A percentile compares a stretch with the other conserved stretches of the same genome.
Conservation (phyloP, 129 eudicot species). For the Flaveria bidentis region DNA sequence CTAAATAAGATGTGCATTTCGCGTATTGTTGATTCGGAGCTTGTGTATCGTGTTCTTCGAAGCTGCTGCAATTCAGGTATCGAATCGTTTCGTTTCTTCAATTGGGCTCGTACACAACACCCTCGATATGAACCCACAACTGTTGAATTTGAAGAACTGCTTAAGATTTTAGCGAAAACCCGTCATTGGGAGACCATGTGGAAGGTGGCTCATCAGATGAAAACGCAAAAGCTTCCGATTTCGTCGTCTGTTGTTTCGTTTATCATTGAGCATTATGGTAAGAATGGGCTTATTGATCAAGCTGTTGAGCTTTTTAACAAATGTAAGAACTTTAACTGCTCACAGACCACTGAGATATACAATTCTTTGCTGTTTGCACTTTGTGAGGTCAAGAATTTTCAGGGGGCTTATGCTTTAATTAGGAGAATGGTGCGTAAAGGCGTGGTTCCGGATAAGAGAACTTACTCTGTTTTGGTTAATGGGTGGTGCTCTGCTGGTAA, state of each 20-base stretch:
- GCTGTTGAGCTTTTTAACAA: slow-evolving; percentile 87
- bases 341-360: slow-evolving; percentile 69
- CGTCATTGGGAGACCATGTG: slow-evolving; percentile 96
- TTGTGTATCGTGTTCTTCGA: slow-evolving; percentile 86
- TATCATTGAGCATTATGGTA: slow-evolving; percentile 82
- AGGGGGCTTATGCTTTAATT: slow-evolving; percentile 85
- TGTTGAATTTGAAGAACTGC: slow-evolving; percentile 77
- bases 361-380: slow-evolving; percentile 78
- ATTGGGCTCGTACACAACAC: slow-evolving; percentile 79
- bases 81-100: slow-evolving; percentile 84
- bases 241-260: slow-evolving; percentile 66
- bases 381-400: slow-evolving; percentile 86
- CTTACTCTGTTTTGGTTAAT: slow-evolving; percentile 74
- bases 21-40: slow-evolving; percentile 66
- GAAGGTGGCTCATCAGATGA: slow-evolving; percentile 80
- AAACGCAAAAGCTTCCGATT: slow-evolving; percentile 49
- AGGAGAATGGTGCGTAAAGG: slow-evolving; percentile 85
- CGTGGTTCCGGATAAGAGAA: slow-evolving; percentile 66
- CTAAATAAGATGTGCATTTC: slow-evolving; percentile 76
- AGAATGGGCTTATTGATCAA: slow-evolving; percentile 70
- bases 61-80: slow-evolving; percentile 61
- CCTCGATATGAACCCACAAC: slow-evolving; percentile 87
- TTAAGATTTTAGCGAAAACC: slow-evolving; percentile 67
- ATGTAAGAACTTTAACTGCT: slow-evolving; percentile 57
- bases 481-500: slow-evolving; percentile 98